Percentiles rank a stretch among this genome's conserved stretches.
Conservation (phyloP, 2,329 filamentous ascomycete species). For the Aspergillus sp. region DNA sequence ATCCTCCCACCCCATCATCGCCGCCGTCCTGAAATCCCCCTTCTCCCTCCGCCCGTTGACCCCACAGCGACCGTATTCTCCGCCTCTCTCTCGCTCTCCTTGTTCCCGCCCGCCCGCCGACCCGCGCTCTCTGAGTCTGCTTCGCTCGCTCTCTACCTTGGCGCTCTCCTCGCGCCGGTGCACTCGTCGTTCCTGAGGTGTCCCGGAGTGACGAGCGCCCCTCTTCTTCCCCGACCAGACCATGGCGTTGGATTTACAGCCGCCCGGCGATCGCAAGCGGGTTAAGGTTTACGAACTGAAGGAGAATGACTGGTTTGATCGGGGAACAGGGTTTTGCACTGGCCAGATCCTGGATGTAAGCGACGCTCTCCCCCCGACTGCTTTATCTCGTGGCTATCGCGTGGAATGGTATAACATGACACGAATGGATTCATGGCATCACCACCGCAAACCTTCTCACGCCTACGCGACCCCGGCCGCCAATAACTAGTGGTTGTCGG, state of each 20-base stretch:
- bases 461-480: slow-evolving; percentile 13
- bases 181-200: slow-evolving; percentile 36
- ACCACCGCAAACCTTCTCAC: neutral
- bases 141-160: slow-evolving; percentile 11
- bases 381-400: slow-evolving; percentile 13
- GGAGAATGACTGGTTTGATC: slow-evolving; percentile 98
- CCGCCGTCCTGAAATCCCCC: slow-evolving; percentile 13
- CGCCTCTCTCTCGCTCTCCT: neutral
- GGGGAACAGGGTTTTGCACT: slow-evolving; percentile 92
- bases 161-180: slow-evolving; percentile 34
- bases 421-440: slow-evolving; percentile 6
- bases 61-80: slow-evolving; percentile 10
- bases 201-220: slow-evolving; percentile 41
- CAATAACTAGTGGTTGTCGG: slow-evolving; percentile 7
- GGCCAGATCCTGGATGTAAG: slow-evolving; percentile 73
- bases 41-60: slow-evolving; percentile 26
- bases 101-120: slow-evolving; percentile 10
- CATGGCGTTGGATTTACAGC: slow-evolving; percentile 50
- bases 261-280: slow-evolving; percentile 56
- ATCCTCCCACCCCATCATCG: slow-evolving; percentile 1
- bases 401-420: slow-evolving; percentile 4
- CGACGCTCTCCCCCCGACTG: too few relatives aligned
- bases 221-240: slow-evolving; percentile 33
- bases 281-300: slow-evolving; percentile 99
- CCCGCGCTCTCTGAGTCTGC: slow-evolving; percentile 11